These are phyloP conservation scores for Zopfia rhizophila DNA, from an alignment of 2,329 filamentous ascomycete species.

Conservation along the genomic window DNA sequence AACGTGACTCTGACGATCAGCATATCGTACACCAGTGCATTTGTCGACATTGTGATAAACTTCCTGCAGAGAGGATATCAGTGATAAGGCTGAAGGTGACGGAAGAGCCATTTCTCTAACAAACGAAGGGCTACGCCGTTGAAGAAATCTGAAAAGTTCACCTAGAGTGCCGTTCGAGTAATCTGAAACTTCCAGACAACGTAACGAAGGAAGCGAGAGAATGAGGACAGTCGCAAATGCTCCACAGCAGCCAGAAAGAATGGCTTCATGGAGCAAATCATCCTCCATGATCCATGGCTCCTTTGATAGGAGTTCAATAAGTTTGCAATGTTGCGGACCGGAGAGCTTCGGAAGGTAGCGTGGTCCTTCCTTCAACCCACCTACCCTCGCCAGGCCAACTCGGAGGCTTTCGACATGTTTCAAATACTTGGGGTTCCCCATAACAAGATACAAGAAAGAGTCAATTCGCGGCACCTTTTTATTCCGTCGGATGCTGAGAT, in stretches of 20 bases:
- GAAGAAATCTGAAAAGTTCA: too few relatives aligned
- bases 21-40: slow-evolving; percentile 24
- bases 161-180: slow-evolving; percentile 30
- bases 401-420: slow-evolving; percentile 31
- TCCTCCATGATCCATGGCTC: slow-evolving; percentile 24
- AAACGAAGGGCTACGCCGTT: too few relatives aligned
- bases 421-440: slow-evolving; percentile 26
- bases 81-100: slow-evolving; percentile 23
- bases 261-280: slow-evolving; percentile 12
- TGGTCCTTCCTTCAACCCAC: slow-evolving; percentile 26
- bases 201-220: slow-evolving; percentile 30
- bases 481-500: slow-evolving; percentile 30
- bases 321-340: slow-evolving; percentile 23
- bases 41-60: slow-evolving; percentile 33
- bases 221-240: slow-evolving; percentile 36
- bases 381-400: slow-evolving; percentile 29
- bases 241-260: slow-evolving; percentile 32
- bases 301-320: slow-evolving; percentile 21
- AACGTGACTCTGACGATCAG: too few relatives aligned
- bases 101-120: too few relatives aligned
- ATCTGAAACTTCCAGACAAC: slow-evolving; percentile 30
- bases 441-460: slow-evolving; percentile 34
- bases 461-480: slow-evolving; percentile 38
- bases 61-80: slow-evolving; percentile 28
- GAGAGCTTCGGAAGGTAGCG: slow-evolving; percentile 29